Percentiles rank a stretch among this genome's conserved stretches.
Conservation (phyloP, 371 early-diverging fungal genomes). For the Conidiobolus incongruus region DNA sequence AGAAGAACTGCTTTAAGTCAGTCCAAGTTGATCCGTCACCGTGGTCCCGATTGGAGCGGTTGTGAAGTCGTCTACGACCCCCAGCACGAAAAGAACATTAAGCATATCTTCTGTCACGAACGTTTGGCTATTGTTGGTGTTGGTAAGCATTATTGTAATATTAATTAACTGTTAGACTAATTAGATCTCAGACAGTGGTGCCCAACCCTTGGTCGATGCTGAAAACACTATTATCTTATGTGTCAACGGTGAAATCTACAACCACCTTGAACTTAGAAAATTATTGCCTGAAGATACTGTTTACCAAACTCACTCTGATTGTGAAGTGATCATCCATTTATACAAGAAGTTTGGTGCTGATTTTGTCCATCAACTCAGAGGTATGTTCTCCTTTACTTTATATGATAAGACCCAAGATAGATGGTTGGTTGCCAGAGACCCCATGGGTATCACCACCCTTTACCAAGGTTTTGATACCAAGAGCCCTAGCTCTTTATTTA, state of each 20-base stretch:
- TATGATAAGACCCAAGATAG: slow-evolving; percentile 63
- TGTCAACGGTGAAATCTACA: slow-evolving; percentile 96
- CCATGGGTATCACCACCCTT: slow-evolving; percentile 90
- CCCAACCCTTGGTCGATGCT: slow-evolving; percentile 80
- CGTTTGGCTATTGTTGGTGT: slow-evolving; percentile 94
- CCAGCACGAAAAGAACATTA: too few species aligned
- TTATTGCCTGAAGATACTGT: slow-evolving; percentile 31
- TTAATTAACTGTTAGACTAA: background rate
- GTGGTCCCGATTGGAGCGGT: slow-evolving; percentile 95
- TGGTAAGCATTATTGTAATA: slow-evolving; percentile 22
- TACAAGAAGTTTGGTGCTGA: slow-evolving; percentile 67
- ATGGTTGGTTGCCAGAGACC: slow-evolving; percentile 80
- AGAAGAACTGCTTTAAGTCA: slow-evolving; percentile 63
- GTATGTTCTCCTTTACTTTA: slow-evolving; percentile 88
- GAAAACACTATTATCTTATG: slow-evolving; percentile 62
- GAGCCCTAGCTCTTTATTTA: slow-evolving; percentile 69
- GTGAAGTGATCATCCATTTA: slow-evolving; percentile 87
- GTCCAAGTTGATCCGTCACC: slow-evolving; percentile 84
- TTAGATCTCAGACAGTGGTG: slow-evolving; percentile 48
- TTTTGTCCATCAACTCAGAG: slow-evolving; percentile 62
- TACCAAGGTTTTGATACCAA: slow-evolving; percentile 75
- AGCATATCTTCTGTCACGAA: slow-evolving; percentile 84
- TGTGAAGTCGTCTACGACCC: slow-evolving; percentile 47
- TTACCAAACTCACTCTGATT: slow-evolving; percentile 90
- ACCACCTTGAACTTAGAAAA: slow-evolving; percentile 69